Percentiles rank a stretch among this genome's conserved stretches.
phyloP scores from a whole-genome alignment of 805 yeast species.

The Metschnikowia anglica region DNA sequence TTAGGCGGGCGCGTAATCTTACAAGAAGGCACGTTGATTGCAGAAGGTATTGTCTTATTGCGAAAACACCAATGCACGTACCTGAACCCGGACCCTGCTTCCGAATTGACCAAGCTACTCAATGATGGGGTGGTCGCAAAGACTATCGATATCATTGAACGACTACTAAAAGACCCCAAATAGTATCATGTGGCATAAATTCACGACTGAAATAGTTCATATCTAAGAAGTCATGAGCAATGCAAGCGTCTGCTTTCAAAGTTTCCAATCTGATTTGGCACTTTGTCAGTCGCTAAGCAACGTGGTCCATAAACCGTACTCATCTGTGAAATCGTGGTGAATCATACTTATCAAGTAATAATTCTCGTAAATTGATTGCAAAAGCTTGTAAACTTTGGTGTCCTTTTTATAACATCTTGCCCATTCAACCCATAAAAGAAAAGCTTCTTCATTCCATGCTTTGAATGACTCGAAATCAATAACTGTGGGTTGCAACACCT shows the following conservation, averaged over 20 bases:
- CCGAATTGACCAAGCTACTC: conserved; percentile 27
- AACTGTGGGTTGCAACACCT: conserved; percentile 87
- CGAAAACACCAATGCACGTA: conserved; percentile 32
- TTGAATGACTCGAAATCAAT: conserved; percentile 88
- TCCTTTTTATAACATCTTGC: conserved; percentile 67
- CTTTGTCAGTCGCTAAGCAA: conserved; percentile 39
- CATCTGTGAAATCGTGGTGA: conserved; percentile 78
- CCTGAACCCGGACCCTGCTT: conserved; percentile 29
- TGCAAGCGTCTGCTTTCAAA: conserved; percentile 6
- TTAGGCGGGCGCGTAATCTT: conserved; percentile 59
- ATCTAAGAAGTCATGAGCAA: background rate
- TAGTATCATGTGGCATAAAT: background rate
- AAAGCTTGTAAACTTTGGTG: conserved; percentile 56
- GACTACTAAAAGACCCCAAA: conserved; percentile 11
- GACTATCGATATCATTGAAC: conserved; percentile 31
- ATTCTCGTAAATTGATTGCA: conserved; percentile 58
- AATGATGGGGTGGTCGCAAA: conserved; percentile 34
- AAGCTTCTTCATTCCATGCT: conserved; percentile 97
- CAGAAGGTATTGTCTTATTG: conserved; percentile 47
- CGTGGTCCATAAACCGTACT: conserved; percentile 73
- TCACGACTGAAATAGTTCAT: background rate
- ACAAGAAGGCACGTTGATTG: conserved; percentile 45
- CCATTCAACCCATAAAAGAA: conserved; percentile 91
- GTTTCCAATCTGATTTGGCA: conserved; percentile 10
- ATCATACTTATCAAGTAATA: conserved; percentile 81